Evolutionary conservation across 441 rosid species (phyloP), one percentile per base, ranked within the genome.

Genomic region (Sinapis alba): DNA sequence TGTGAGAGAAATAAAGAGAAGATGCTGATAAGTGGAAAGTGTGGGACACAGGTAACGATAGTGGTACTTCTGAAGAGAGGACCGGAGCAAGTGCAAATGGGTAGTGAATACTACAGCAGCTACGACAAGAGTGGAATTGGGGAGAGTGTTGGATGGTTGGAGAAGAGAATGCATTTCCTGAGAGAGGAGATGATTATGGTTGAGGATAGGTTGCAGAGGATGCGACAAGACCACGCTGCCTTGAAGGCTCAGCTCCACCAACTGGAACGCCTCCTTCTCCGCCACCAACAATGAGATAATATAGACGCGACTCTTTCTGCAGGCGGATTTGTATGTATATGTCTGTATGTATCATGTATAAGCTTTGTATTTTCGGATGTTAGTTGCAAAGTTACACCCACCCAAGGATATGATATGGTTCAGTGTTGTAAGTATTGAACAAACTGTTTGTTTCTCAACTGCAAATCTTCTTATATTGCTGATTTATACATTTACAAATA

Each of bases 111-210:
- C 62, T 80, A 84, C 69, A 77, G 54, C 58, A 76, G 56, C 59
- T 72, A 61, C 72, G 23, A 76, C 47, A 28, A 74, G 80, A 76
- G 34, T 51, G 79, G 79, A 43, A 69, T 82, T 7, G 94, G 83
- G 79, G 81, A 84, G 27, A 79, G 74, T 62, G 53, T 81, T 9
- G 86, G 82, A 12, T 89, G 97, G 95, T 62, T 90, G 78, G 97
- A 96, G 83, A 88, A 83, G 79, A 85, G 93, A 81, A 59, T 86
- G 71, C 90, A 88, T 81, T 85, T 91, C 82, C 90, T 91, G 24
- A 85, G 90, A 74, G 94, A 90, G 15, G 98, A 89, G 83, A 86
- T 93, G 83, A 66, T 84, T 16, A 88, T 89, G 90, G 88, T 87
- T 5, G 98, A 91, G 83, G 83, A 84, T 28, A 84, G 84, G 84